Base-by-base conservation (phyloP, 257 asterid species). In the Nicotiana paniculata region DNA sequence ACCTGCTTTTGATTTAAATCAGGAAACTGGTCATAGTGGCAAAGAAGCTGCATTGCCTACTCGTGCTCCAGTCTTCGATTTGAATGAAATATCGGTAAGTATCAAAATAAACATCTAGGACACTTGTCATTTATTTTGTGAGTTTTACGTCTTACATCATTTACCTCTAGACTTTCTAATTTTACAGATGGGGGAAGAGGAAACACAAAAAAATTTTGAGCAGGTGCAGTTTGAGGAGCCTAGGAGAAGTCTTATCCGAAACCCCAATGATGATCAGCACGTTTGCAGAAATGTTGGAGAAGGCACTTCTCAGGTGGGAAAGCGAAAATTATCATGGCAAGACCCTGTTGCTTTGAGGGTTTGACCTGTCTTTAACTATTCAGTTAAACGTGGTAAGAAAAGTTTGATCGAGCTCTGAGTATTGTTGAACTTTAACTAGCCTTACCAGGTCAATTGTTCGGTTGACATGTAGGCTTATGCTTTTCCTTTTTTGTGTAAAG, bases 271-370 rank as follows among this genome's bases (percentile, higher is more conserved):
- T 21, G 97, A 92, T 46, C 95, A 91, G 87, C 87, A 86, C 57
- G 67, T 91, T 1, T 93, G 99, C 88, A 87, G 99, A 77, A 91
- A 91, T 80, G 83, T 90, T 2, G 97, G 98, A 53, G 97, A 90
- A 80, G 89, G 97, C 24, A 59, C 98, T 1, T 83, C 97, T 26
- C 89, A 90, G 32, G 87, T 86, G 12, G 91, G 93, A 72, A 93
- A 95, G 85, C 89, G 97, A 70, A 95, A 95, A 76, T 89, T 95
- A 58, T 90, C 99, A 28, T 93, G 99, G 99, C 99, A 92, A 88
- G 99, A 95, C 74, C 93, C 97, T 0, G 97, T 92, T 79, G 98
- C 95, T 24, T 82, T 93, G 91, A 88, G 97, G 83, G 98, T 95
- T 85, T 93, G 93, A 92, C 66, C 39, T 21, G 0, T 48, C 79